Evolutionary conservation across 148 eudicot species (phyloP).

Genomic region (Selenicereus undatus): DNA sequence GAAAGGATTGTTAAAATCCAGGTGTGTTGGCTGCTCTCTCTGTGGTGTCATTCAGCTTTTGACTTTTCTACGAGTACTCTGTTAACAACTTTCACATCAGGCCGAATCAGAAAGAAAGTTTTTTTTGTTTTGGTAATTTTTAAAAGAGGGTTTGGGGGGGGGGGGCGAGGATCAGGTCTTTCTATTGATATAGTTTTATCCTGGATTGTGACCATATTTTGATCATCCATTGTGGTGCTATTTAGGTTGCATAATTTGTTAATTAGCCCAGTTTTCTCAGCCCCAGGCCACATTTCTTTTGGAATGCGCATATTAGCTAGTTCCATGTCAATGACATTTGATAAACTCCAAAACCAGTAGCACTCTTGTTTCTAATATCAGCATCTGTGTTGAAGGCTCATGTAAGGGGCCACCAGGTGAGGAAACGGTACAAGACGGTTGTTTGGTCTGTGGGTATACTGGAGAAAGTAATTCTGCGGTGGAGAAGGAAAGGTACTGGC

Average conservation of each 20-base stretch:
- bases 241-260: too few relatives aligned
- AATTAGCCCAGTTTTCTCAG: not conserved
- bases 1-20: slow-evolving; percentile 61
- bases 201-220: not conserved
- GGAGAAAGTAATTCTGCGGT: slow-evolving; percentile 70
- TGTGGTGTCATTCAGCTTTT: not conserved
- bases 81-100: too few relatives aligned
- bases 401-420: slow-evolving; percentile 72
- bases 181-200: too few relatives aligned
- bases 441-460: slow-evolving; percentile 67
- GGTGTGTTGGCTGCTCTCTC: slow-evolving; percentile 30
- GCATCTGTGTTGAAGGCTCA: slow-evolving; percentile 44
- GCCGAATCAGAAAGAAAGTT: too few relatives aligned
- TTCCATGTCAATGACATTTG: not conserved
- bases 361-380: slow-evolving; percentile 8
- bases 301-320: not conserved
- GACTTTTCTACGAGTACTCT: not conserved
- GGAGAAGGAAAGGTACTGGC: slow-evolving; percentile 65
- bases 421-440: slow-evolving; percentile 61
- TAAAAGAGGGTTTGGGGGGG: too few relatives aligned
- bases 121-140: too few relatives aligned
- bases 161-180: too few relatives aligned
- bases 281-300: not conserved
- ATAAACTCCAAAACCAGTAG: not conserved
- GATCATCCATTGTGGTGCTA: not conserved